These are phyloP conservation scores for Backusella westeae DNA, from an alignment of 192 early-diverging fungal species.

Conservation along the genomic window DNA sequence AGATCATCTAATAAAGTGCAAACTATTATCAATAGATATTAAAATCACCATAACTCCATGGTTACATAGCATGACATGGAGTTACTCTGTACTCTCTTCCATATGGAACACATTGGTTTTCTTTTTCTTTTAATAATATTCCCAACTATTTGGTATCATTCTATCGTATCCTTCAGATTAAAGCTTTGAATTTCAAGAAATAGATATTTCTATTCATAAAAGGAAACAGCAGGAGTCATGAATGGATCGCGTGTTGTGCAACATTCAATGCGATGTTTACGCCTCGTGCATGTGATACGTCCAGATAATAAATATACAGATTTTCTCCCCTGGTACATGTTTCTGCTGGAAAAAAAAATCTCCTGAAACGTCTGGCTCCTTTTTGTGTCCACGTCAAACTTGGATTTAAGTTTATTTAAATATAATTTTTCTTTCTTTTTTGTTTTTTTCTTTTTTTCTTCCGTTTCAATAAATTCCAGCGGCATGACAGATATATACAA, in stretches of 20 bases:
- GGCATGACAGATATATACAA: conserved; percentile 2
- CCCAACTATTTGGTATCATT: not conserved
- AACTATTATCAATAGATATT: not conserved
- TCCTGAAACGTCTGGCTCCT: conserved; percentile 2
- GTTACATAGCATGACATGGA: not conserved
- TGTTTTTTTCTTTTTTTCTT: not conserved
- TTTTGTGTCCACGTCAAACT: conserved; percentile 9
- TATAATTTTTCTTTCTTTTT: not conserved
- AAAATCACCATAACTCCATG: not conserved
- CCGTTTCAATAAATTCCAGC: not conserved
- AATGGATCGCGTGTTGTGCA: conserved; percentile 6
- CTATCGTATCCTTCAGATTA: not conserved
- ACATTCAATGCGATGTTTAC: not conserved
- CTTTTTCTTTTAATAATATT: not conserved
- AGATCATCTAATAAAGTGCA: not conserved
- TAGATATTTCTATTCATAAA: not conserved
- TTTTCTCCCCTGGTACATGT: not conserved
- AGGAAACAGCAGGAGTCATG: not conserved
- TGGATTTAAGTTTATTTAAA: conserved; percentile 9
- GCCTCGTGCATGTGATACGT: conserved; percentile 1
- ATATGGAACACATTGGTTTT: not conserved
- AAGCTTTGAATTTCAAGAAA: not conserved
- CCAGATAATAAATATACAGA: conserved; percentile 1
- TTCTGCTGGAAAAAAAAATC: not conserved
- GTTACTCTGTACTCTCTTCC: not conserved